Evolutionary conservation across 2,329 filamentous ascomycete species (phyloP).

Genomic region (Emergomyces pasteurianus): DNA sequence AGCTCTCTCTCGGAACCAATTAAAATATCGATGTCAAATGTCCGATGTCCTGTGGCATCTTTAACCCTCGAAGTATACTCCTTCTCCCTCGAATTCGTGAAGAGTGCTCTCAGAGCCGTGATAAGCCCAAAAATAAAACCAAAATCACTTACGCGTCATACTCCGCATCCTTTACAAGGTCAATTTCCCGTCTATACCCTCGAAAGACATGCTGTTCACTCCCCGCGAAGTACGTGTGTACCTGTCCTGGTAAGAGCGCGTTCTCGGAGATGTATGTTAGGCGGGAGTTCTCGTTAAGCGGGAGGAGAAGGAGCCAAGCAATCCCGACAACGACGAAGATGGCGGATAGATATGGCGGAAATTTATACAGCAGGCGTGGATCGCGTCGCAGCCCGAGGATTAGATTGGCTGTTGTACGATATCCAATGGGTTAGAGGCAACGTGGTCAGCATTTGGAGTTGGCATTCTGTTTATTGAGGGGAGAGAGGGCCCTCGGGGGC

Average conservation of each 20-base stretch:
- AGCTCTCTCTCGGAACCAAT: neutral
- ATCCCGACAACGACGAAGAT: slow-evolving; percentile 76
- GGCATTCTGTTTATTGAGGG: neutral
- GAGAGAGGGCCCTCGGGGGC: neutral
- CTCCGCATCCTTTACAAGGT: slow-evolving; percentile 33
- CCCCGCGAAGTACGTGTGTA: slow-evolving; percentile 94
- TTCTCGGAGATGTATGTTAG: slow-evolving; percentile 96
- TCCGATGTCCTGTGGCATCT: too few species aligned
- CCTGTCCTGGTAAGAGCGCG: slow-evolving; percentile 85
- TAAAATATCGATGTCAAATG: too few species aligned
- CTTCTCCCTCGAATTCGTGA: neutral
- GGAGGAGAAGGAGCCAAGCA: slow-evolving; percentile 79
- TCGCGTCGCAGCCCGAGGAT: slow-evolving; percentile 56
- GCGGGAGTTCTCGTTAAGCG: slow-evolving; percentile 80
- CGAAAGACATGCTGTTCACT: slow-evolving; percentile 92
- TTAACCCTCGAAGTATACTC: too few species aligned
- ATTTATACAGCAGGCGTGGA: slow-evolving; percentile 55
- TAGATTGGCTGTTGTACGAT: slow-evolving; percentile 18
- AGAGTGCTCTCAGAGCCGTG: too few species aligned
- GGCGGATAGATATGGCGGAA: slow-evolving; percentile 78
- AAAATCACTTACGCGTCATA: slow-evolving; percentile 24
- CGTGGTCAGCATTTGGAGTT: neutral
- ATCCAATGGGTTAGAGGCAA: neutral
- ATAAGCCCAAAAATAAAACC: neutral
- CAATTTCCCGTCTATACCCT: slow-evolving; percentile 76